These are phyloP conservation scores for Hondaea fermentalgiana DNA, from an alignment of 108 stramenopile species.

Conservation along the genomic window DNA sequence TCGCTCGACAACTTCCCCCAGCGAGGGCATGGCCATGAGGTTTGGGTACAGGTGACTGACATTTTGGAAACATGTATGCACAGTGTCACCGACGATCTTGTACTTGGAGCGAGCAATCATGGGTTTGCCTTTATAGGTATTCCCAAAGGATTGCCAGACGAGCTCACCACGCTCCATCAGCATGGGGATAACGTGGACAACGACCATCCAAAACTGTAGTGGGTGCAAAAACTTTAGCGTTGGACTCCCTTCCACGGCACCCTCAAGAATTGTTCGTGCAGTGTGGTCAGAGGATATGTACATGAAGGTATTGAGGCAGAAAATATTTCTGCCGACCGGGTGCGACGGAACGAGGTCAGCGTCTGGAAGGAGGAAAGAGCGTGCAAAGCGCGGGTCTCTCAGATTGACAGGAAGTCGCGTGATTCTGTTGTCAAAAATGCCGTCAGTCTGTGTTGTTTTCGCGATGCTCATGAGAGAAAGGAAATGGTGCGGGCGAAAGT, in stretches of 20 bases:
- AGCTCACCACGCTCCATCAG: neutral
- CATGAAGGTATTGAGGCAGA: slow-evolving; percentile 14
- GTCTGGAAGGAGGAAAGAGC: neutral
- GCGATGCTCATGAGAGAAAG: neutral
- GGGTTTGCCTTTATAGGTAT: neutral
- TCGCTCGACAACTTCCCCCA: neutral
- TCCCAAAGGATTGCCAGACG: neutral
- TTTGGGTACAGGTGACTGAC: neutral
- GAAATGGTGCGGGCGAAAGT: neutral
- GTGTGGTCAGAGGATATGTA: neutral
- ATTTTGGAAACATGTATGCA: neutral
- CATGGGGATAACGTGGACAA: neutral
- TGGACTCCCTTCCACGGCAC: neutral
- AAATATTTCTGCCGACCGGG: neutral
- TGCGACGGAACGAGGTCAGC: neutral
- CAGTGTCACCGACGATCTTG: neutral
- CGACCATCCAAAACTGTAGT: slow-evolving; percentile 16
- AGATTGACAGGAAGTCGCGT: neutral
- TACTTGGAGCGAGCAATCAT: neutral
- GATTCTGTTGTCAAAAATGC: neutral
- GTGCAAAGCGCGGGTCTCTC: neutral
- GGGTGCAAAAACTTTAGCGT: neutral
- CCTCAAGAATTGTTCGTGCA: neutral
- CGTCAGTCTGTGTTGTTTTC: neutral
- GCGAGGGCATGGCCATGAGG: neutral